These are phyloP conservation scores for Ophiosphaerella narmari DNA, from an alignment of 2,329 filamentous ascomycete genomes.

Conservation along the genomic window DNA sequence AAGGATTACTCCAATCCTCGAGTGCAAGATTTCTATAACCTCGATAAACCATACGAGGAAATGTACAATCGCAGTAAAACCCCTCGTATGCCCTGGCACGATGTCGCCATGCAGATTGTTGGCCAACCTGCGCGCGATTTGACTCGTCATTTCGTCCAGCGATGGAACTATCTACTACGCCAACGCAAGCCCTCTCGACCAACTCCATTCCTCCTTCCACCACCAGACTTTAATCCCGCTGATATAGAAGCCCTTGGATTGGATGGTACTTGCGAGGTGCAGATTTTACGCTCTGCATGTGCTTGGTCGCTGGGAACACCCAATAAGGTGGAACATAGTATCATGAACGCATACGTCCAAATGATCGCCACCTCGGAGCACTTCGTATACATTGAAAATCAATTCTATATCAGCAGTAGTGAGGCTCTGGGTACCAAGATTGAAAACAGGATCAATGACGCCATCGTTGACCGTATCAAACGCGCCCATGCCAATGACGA, in stretches of 20 bases:
- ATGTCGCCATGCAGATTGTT: slow-evolving; percentile 96
- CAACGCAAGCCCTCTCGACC: slow-evolving; percentile 92
- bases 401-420: slow-evolving; percentile 95
- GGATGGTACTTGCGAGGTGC: slow-evolving; percentile 92
- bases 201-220: slow-evolving; percentile 89
- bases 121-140: slow-evolving; percentile 93
- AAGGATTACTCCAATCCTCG: slow-evolving; percentile 98
- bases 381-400: slow-evolving; percentile 98
- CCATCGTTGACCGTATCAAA: slow-evolving; percentile 88
- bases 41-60: slow-evolving; percentile 95
- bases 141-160: slow-evolving; percentile 93
- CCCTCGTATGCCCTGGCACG: slow-evolving; percentile 97
- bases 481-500: slow-evolving; percentile 82
- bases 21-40: slow-evolving; percentile 90
- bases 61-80: slow-evolving; percentile 94
- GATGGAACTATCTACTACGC: slow-evolving; percentile 95
- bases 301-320: slow-evolving; percentile 90
- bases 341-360: slow-evolving; percentile 93
- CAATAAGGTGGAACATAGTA: slow-evolving; percentile 86
- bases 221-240: slow-evolving; percentile 84
- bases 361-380: slow-evolving; percentile 95
- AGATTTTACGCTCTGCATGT: slow-evolving; percentile 87
- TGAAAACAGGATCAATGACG: slow-evolving; percentile 91
- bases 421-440: slow-evolving; percentile 87
- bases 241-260: slow-evolving; percentile 88